A percentile compares a stretch with the other conserved stretches of the same genome.
Evolutionary conservation across 2,329 filamentous ascomycete genomes (phyloP).

Genomic region (Ophiostoma himal-ulmi): DNA sequence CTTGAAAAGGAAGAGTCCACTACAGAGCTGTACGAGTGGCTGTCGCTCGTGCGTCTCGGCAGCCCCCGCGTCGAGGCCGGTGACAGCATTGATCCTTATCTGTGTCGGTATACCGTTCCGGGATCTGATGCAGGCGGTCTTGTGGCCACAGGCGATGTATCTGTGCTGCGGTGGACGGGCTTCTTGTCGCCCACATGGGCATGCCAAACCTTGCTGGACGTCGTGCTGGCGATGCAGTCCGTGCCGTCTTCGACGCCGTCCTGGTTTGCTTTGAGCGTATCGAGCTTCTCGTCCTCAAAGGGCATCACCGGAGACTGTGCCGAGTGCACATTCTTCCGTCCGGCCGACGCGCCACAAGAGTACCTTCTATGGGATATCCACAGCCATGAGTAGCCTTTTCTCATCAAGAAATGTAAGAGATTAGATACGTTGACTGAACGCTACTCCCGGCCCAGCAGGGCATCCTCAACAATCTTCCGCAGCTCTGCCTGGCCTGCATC

Average conservation of each 20-base stretch:
- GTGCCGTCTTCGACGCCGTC: constrained; percentile 31
- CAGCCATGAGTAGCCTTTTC: constrained; percentile 35
- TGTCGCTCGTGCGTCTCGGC: constrained; percentile 59
- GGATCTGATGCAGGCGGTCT: background rate
- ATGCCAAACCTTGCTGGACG: constrained; percentile 42
- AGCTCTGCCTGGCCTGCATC: constrained; percentile 74
- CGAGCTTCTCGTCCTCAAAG: constrained; percentile 45
- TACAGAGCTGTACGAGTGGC: constrained; percentile 65
- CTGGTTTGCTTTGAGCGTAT: constrained; percentile 53
- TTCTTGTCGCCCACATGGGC: constrained; percentile 52
- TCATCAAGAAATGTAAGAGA: background rate
- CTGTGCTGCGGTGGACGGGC: constrained; percentile 54
- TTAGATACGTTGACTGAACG: constrained; percentile 43
- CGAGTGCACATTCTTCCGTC: constrained; percentile 51
- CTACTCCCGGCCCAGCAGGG: constrained; percentile 42
- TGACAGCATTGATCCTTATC: constrained; percentile 61
- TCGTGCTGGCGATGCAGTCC: constrained; percentile 40
- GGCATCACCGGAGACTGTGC: constrained; percentile 40
- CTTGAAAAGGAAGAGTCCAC: constrained; percentile 57
- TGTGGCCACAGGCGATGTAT: constrained; percentile 32
- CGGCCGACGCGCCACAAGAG: constrained; percentile 44
- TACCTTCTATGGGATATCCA: constrained; percentile 58
- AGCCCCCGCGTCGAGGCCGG: constrained; percentile 55
- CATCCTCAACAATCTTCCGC: constrained; percentile 72
- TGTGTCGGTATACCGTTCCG: constrained; percentile 62